Evolutionary conservation across 1,139 yeast genomes (phyloP), one percentile per base, ranked within the genome.

Genomic region (Lodderomyces theae): DNA sequence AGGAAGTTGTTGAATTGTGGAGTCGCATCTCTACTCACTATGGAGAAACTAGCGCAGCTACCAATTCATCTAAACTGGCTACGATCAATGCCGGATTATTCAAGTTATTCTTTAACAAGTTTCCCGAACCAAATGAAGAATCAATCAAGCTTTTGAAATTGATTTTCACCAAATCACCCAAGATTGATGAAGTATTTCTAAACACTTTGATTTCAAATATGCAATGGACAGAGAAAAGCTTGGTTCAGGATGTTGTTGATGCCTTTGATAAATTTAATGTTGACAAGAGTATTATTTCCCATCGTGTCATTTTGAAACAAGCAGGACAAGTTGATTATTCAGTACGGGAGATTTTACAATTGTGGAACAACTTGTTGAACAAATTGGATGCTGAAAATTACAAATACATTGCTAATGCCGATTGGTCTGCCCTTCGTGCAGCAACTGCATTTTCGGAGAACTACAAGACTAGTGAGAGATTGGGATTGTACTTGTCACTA

Each of bases 401-500:
- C 60, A 64, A 59, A 28, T 82, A 80, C 52, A 81, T 82, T 51
- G 90, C 95, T 9, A 79, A 80, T 54, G 94, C 92, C 19, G 95
- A 87, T 64, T 86, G 95, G 92, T 82, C 90, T 37, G 86, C 96
- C 1, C 66, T 89, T 45, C 75, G 90, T 63, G 88, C 82, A 59
- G 86, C 90, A 11, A 84, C 92, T 5, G 74, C 84, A 37, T 74
- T 77, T 39, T 68, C 80, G 2, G 61, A 59, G 18, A 31, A 32
- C n/a, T 61, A 45, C 42, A 40, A 34, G 19, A 46, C 59, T n/a
- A 57, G 58, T 1, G 72, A 70, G 35, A 72, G 87, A 61, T 71
- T 71, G 45, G 68, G 69, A 29, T 61, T 83, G 15, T 85, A 82
- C 61, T 73, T 79, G 59, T 72, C 79, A 42, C 65, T 84, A 39